These are phyloP conservation scores for Lactarius hengduanensis DNA, from an alignment of 768 basidiomycete species.

Conservation along the genomic window DNA sequence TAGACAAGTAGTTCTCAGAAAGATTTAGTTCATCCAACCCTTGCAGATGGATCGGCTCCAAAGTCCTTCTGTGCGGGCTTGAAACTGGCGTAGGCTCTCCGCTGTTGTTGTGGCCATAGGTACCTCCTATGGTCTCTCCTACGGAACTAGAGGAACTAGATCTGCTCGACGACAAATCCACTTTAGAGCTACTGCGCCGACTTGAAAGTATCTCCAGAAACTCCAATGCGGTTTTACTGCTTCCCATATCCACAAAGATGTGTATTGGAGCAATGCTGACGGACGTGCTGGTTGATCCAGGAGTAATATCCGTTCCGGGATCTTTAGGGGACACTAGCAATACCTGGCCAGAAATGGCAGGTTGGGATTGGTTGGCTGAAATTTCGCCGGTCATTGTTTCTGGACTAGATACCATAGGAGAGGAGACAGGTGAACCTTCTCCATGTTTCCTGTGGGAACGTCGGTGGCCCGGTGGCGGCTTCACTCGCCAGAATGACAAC, in stretches of 20 bases:
- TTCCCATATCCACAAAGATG: conserved; percentile 67
- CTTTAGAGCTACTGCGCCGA: not conserved
- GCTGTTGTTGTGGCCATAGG: not conserved
- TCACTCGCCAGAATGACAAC: conserved; percentile 62
- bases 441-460: conserved; percentile 10
- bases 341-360: conserved; percentile 28
- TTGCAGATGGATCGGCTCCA: conserved; percentile 48
- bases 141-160: conserved; percentile 8
- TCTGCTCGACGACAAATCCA: not conserved
- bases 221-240: conserved; percentile 41
- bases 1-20: conserved; percentile 44
- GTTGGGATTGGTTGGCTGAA: not conserved
- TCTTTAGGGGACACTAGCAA: conserved; percentile 18
- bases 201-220: conserved; percentile 50
- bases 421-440: not conserved
- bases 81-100: conserved; percentile 16
- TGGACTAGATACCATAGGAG: conserved; percentile 3
- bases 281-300: conserved; percentile 34
- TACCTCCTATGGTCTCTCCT: conserved; percentile 2
- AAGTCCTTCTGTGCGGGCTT: conserved; percentile 35
- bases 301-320: not conserved
- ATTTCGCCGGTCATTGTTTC: not conserved
- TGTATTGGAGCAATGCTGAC: conserved; percentile 64
- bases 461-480: conserved; percentile 28
- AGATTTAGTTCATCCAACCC: conserved; percentile 62